A percentile compares a stretch with the other conserved stretches of the same genome.
These are phyloP conservation scores for Fusarium sp. DNA, from an alignment of 2,329 filamentous ascomycete species.

Conservation along the genomic window DNA sequence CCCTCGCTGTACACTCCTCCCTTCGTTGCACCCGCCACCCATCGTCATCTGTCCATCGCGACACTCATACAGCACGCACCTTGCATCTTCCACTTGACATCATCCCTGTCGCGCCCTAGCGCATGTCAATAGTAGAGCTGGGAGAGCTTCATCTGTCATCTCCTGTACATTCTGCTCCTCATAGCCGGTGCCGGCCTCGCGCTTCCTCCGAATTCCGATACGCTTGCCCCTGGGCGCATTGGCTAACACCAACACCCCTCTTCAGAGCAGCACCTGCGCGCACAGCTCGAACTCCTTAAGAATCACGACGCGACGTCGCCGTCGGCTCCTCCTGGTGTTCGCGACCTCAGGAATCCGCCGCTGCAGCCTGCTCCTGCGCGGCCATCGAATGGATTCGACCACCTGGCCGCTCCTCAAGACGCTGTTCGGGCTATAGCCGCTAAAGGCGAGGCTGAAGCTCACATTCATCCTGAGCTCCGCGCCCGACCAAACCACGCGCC, in stretches of 20 bases:
- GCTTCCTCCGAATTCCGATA: constrained; percentile 28
- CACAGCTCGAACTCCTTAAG: constrained; percentile 59
- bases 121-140: constrained; percentile 29
- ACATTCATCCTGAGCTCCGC: constrained; percentile 64
- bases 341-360: constrained; percentile 48
- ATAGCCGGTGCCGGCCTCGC: constrained; percentile 24
- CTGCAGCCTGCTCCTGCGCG: constrained; percentile 48
- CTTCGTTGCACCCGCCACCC: constrained; percentile 4
- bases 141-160: constrained; percentile 18
- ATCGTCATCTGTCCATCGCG: constrained; percentile 30
- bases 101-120: constrained; percentile 42
- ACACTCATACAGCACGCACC: constrained; percentile 36
- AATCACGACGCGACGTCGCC: constrained; percentile 53
- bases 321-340: constrained; percentile 44
- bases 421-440: constrained; percentile 49
- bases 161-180: constrained; percentile 18
- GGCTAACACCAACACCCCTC: constrained; percentile 42
- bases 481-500: constrained; percentile 47
- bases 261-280: constrained; percentile 57
- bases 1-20: constrained; percentile 23
- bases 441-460: constrained; percentile 57
- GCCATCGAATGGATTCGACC: constrained; percentile 61
- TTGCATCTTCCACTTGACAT: constrained; percentile 33
- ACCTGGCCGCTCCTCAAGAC: constrained; percentile 52
- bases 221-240: constrained; percentile 32